Evolutionary conservation across 2,329 filamentous ascomycete genomes (phyloP).

Genomic region (Sphaerostilbella broomeana): DNA sequence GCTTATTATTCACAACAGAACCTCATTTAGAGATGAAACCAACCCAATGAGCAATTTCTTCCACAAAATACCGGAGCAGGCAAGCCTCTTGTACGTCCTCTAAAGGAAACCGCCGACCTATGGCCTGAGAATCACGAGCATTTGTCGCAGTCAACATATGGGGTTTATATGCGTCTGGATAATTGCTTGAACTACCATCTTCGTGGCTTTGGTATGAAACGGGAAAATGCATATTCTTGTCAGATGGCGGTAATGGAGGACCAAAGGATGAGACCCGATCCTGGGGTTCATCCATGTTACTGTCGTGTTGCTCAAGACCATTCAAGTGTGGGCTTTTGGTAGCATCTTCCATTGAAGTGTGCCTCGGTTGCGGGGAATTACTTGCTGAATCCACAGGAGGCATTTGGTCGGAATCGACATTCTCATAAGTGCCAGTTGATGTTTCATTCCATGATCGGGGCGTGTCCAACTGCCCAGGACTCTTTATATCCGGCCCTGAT

Average conservation of each 20-base stretch:
- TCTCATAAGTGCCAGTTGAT: too few species aligned
- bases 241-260: conserved; percentile 3
- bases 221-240: background rate
- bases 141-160: conserved; percentile 3
- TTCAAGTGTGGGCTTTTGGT: too few species aligned
- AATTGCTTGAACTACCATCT: background rate
- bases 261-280: conserved; percentile 3
- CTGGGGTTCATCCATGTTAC: too few species aligned
- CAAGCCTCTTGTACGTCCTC: conserved; percentile 32
- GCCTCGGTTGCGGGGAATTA: too few species aligned
- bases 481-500: conserved; percentile 4
- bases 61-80: conserved; percentile 32
- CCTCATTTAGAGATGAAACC: too few species aligned
- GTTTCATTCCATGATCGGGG: conserved; percentile 5
- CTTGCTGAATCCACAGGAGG: too few species aligned
- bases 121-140: too few species aligned
- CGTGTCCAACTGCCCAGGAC: background rate
- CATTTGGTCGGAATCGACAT: too few species aligned
- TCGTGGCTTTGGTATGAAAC: background rate
- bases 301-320: too few species aligned
- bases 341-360: too few species aligned
- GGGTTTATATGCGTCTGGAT: too few species aligned
- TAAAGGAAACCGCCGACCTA: conserved; percentile 25
- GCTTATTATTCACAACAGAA: too few species aligned
- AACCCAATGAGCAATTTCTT: conserved; percentile 36